Conservation (phyloP, 352 stramenopile genomes). For the Globisporangium barbulae region DNA sequence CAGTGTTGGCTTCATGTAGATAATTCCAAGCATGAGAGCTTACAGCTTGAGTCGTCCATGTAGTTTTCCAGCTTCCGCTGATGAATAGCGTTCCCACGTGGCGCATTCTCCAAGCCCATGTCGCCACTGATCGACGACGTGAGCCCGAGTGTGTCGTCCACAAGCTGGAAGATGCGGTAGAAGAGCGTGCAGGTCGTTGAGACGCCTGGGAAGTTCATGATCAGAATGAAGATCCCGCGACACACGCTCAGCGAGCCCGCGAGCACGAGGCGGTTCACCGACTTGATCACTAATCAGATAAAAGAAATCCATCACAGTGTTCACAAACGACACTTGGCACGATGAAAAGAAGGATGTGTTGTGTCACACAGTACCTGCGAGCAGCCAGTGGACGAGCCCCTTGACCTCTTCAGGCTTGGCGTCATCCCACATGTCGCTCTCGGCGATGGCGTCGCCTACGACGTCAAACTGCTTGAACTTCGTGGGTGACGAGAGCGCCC, state of each 20-base stretch:
- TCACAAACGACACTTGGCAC: too few species aligned
- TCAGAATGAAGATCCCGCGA: constrained; percentile 65
- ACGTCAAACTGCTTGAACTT: constrained; percentile 22
- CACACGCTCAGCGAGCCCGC: constrained; percentile 51
- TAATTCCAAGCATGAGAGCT: constrained; percentile 17
- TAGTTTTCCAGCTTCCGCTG: constrained; percentile 44
- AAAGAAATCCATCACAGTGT: not conserved
- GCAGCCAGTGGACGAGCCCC: constrained; percentile 64
- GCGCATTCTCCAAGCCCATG: constrained; percentile 33
- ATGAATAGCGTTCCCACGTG: constrained; percentile 13
- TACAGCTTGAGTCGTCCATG: constrained; percentile 62
- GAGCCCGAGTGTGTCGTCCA: constrained; percentile 60
- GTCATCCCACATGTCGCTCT: constrained; percentile 52
- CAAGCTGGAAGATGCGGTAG: constrained; percentile 60
- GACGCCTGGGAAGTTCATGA: constrained; percentile 73
- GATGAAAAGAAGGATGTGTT: not conserved
- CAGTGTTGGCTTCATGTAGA: too few species aligned
- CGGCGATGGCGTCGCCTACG: constrained; percentile 48
- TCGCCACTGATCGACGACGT: constrained; percentile 25
- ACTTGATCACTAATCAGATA: constrained; percentile 35
- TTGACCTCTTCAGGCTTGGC: constrained; percentile 59
- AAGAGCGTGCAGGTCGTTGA: constrained; percentile 67
- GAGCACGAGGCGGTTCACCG: constrained; percentile 53
- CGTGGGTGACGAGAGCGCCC: constrained; percentile 24
- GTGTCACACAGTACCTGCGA: constrained; percentile 28